Evolutionary conservation across 1,139 yeast genomes (phyloP).

Genomic region (Kodamaea sp.): DNA sequence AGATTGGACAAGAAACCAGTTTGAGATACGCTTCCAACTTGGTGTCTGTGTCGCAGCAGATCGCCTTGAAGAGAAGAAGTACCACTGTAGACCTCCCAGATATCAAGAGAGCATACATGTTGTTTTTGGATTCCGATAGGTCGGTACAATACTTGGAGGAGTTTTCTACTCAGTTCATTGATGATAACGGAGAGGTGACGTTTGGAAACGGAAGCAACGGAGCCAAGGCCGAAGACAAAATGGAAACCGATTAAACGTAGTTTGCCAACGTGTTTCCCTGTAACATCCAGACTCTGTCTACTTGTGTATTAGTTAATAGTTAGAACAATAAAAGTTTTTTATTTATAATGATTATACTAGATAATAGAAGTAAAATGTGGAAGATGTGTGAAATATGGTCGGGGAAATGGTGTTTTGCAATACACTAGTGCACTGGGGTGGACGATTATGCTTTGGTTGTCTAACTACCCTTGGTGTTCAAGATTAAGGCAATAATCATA

Average conservation of each 20-base stretch:
- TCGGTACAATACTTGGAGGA: conserved; percentile 81
- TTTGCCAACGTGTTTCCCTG: too few relatives aligned
- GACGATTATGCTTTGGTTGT: background rate
- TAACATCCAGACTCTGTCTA: too few relatives aligned
- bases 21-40: conserved; percentile 91
- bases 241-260: conserved; percentile 55
- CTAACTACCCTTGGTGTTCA: conserved; percentile 79
- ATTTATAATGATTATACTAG: background rate
- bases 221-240: conserved; percentile 35
- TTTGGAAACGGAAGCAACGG: conserved; percentile 35
- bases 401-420: too few relatives aligned
- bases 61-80: conserved; percentile 79
- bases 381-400: too few relatives aligned
- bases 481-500: conserved; percentile 84
- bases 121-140: conserved; percentile 86
- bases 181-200: conserved; percentile 66
- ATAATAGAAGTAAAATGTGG: conserved; percentile 1
- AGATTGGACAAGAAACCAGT: conserved; percentile 90
- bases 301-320: conserved; percentile 5
- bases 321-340: background rate
- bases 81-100: conserved; percentile 74
- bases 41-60: conserved; percentile 84
- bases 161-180: conserved; percentile 66
- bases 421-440: too few relatives aligned
- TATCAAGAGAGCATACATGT: conserved; percentile 81